Evolutionary conservation across 345 rosid species (phyloP).

Genomic region (Rhodomyrtus tomentosa): DNA sequence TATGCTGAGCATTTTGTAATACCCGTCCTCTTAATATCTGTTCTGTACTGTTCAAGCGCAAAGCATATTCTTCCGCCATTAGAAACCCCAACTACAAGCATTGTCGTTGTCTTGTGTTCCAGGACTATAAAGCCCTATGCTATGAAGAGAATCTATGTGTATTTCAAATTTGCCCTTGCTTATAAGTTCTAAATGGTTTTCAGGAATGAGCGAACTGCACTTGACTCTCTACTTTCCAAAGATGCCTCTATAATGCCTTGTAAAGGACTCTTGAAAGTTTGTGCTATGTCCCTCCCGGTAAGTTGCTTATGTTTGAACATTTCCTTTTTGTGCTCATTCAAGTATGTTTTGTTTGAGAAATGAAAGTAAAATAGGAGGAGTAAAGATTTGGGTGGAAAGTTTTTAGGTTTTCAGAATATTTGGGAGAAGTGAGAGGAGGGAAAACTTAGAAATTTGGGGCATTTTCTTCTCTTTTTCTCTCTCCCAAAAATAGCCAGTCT

Average conservation of each 20-base stretch:
- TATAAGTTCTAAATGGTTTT: neutral
- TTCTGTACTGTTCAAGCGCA: neutral
- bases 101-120: neutral
- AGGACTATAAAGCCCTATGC: neutral
- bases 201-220: slow-evolving; percentile 76
- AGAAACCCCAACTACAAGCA: neutral
- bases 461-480: neutral
- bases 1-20: neutral
- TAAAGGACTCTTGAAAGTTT: slow-evolving; percentile 68
- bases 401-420: neutral
- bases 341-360: neutral
- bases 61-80: neutral
- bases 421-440: neutral
- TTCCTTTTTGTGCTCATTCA: neutral
- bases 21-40: neutral
- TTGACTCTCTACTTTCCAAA: slow-evolving; percentile 52
- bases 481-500: neutral
- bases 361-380: neutral
- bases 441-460: neutral
- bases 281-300: slow-evolving; percentile 86
- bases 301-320: slow-evolving; percentile 8
- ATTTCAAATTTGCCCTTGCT: neutral
- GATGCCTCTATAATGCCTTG: slow-evolving; percentile 59
- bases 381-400: neutral
- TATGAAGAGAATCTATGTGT: neutral